Evolutionary conservation across 139 green algal genomes (phyloP).

Genomic region (Tetraselmis chui): DNA sequence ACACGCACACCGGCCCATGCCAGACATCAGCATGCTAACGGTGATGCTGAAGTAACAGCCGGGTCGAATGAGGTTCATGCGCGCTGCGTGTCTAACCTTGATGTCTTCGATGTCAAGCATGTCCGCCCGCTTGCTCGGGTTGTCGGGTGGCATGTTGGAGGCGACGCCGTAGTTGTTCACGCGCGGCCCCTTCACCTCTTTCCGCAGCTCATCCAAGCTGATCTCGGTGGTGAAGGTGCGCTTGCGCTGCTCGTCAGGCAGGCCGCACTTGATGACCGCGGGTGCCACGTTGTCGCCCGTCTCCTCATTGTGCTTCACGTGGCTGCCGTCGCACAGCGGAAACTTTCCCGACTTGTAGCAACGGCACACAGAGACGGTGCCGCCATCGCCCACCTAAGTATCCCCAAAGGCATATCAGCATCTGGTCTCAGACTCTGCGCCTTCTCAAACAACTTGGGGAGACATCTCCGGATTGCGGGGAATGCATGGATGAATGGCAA

Average conservation of each 20-base stretch:
- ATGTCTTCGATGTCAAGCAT: slow-evolving; percentile 14
- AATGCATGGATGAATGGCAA: no score
- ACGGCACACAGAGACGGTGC: slow-evolving; percentile 5
- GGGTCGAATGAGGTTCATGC: no score
- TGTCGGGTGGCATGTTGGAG: slow-evolving; percentile 7
- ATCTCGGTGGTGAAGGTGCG: not conserved
- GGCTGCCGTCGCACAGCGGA: slow-evolving; percentile 57
- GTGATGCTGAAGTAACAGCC: no score
- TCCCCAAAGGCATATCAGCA: not conserved
- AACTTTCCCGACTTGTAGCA: slow-evolving; percentile 32
- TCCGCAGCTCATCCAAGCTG: not conserved
- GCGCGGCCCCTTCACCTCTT: slow-evolving; percentile 8
- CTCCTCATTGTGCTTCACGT: slow-evolving; percentile 65
- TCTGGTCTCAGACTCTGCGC: not conserved
- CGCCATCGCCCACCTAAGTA: slow-evolving; percentile 2
- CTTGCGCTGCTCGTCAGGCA: slow-evolving; percentile 6
- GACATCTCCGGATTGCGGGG: no score
- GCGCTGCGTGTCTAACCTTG: slow-evolving; percentile 10
- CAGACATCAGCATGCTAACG: no score
- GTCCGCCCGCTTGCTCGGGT: slow-evolving; percentile 6
- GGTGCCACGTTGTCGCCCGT: slow-evolving; percentile 75
- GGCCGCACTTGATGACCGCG: slow-evolving; percentile 35
- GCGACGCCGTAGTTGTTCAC: slow-evolving; percentile 11
- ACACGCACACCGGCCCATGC: no score
- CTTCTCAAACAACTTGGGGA: no score